Conservation (phyloP, 2,329 filamentous ascomycete species). For the Drechmeria coniospora region DNA sequence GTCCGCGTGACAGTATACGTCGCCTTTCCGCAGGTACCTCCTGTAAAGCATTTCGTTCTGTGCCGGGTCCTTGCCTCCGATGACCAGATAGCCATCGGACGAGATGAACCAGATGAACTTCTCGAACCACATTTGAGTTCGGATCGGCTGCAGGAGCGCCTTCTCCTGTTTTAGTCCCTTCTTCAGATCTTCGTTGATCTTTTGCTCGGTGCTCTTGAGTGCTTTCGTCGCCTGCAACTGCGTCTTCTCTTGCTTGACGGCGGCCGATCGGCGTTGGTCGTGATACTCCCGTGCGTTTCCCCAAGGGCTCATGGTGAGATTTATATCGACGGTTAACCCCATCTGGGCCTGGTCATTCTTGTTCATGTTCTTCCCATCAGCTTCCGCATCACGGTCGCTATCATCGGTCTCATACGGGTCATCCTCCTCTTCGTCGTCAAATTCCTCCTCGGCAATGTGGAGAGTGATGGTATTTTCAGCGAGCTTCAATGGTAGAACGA, state of each 20-base stretch:
- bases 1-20: slow-evolving; percentile 85
- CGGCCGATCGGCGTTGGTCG: slow-evolving; percentile 71
- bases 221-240: slow-evolving; percentile 66
- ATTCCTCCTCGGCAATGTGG: slow-evolving; percentile 54
- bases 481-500: slow-evolving; percentile 75
- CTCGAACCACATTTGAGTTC: slow-evolving; percentile 86
- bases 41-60: slow-evolving; percentile 91
- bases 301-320: slow-evolving; percentile 70
- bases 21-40: slow-evolving; percentile 71
- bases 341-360: slow-evolving; percentile 31
- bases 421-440: slow-evolving; percentile 44
- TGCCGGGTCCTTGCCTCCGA: slow-evolving; percentile 75
- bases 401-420: slow-evolving; percentile 53
- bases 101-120: slow-evolving; percentile 95
- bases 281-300: slow-evolving; percentile 86
- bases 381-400: slow-evolving; percentile 28
- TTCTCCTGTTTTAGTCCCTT: slow-evolving; percentile 87
- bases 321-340: slow-evolving; percentile 63
- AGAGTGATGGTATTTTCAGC: slow-evolving; percentile 82
- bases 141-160: slow-evolving; percentile 65
- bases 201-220: slow-evolving; percentile 77
- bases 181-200: slow-evolving; percentile 73
- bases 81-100: slow-evolving; percentile 83
- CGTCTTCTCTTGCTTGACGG: slow-evolving; percentile 77
- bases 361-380: slow-evolving; percentile 14